A percentile compares a stretch with the other conserved stretches of the same genome.
Evolutionary conservation across 2,329 filamentous ascomycete species (phyloP).

Genomic region (Clarireedia hainanense): DNA sequence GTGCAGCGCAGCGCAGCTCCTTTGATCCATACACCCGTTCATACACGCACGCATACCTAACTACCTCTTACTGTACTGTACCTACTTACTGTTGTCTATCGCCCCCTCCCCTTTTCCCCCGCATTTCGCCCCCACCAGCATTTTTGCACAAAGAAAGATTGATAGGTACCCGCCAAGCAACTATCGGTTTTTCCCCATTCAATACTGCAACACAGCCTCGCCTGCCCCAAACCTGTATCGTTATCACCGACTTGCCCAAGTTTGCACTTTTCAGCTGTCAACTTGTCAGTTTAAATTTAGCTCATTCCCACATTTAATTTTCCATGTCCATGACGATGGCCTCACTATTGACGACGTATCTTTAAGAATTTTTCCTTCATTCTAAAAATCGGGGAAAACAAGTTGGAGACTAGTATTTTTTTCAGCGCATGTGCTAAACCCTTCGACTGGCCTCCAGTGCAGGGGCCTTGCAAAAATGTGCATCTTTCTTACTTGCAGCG

Average conservation of each 20-base stretch:
- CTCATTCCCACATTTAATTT: background rate
- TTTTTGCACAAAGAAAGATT: background rate
- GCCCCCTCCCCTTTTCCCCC: constrained; percentile 2
- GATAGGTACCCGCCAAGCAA: background rate
- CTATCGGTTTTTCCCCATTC: constrained; percentile 2
- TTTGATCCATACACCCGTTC: background rate
- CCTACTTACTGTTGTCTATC: background rate
- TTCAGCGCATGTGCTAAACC: too few species aligned
- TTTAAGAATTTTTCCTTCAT: background rate
- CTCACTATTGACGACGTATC: background rate
- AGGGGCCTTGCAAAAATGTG: too few species aligned
- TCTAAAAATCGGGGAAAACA: background rate
- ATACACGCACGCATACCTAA: too few species aligned
- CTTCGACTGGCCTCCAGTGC: too few species aligned
- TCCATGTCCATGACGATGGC: background rate
- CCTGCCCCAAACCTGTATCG: background rate
- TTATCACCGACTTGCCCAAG: background rate
- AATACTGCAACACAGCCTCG: constrained; percentile 8
- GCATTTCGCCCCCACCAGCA: constrained; percentile 2
- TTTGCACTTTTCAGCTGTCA: constrained; percentile 3
- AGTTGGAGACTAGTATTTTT: background rate
- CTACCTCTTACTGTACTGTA: too few species aligned
- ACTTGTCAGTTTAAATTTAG: background rate
- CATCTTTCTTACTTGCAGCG: too few species aligned
- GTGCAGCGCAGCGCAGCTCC: background rate